These are phyloP conservation scores for Fusarium hostae DNA, from an alignment of 2,329 filamentous ascomycete species.

Conservation along the genomic window DNA sequence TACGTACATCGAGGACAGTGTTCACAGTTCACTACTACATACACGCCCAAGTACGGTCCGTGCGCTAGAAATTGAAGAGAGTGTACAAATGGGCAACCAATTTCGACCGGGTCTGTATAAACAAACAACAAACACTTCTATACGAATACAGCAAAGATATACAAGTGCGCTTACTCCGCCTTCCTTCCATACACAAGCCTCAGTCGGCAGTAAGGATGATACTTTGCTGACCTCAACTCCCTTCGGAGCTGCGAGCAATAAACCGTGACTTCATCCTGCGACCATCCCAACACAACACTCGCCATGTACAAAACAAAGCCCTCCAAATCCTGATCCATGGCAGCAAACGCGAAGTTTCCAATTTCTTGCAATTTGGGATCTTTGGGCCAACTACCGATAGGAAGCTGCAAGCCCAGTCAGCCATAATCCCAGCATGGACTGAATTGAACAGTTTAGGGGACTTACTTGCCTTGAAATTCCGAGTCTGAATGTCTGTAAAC, in stretches of 20 bases:
- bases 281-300: conserved; percentile 22
- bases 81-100: too few species aligned
- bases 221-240: background rate
- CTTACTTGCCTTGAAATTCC: background rate
- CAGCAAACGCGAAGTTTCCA: background rate
- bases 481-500: background rate
- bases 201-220: conserved; percentile 22
- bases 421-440: rapidly evolving
- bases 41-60: too few species aligned
- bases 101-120: too few species aligned
- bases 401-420: background rate
- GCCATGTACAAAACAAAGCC: conserved; percentile 1
- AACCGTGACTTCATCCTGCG: conserved; percentile 8
- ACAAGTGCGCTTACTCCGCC: background rate
- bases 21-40: too few species aligned
- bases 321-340: conserved; percentile 8
- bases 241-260: conserved; percentile 26
- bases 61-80: too few species aligned
- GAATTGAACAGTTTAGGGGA: rapidly evolving
- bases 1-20: too few species aligned
- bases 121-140: background rate
- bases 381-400: conserved; percentile 1
- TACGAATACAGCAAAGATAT: background rate
- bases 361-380: conserved; percentile 1
- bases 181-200: conserved; percentile 16